Conservation (phyloP, 805 yeast genomes). For the Kuraishia cidri region DNA sequence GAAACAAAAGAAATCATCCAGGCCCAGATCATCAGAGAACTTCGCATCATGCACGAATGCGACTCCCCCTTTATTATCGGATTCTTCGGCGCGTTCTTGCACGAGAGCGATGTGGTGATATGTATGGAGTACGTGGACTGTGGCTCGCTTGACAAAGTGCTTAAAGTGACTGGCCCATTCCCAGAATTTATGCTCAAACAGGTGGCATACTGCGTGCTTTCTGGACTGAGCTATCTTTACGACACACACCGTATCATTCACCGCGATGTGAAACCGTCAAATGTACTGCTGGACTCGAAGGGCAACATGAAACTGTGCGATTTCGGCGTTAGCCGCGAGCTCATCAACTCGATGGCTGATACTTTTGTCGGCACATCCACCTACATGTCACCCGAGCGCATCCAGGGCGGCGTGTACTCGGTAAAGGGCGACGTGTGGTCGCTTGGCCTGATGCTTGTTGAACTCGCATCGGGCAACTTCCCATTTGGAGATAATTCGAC, state of each 20-base stretch:
- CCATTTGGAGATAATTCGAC: conserved; percentile 47
- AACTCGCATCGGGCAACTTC: conserved; percentile 76
- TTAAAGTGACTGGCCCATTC: conserved; percentile 50
- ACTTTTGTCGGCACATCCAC: conserved; percentile 98
- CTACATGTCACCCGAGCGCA: conserved; percentile 96
- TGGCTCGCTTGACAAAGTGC: conserved; percentile 80
- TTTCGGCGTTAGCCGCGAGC: conserved; percentile 91
- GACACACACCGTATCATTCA: conserved; percentile 83
- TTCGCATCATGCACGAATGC: conserved; percentile 87
- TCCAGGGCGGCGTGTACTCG: conserved; percentile 89
- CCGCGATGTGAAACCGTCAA: conserved; percentile 93
- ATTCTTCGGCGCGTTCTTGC: conserved; percentile 84
- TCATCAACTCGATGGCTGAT: conserved; percentile 90
- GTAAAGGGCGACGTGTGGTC: conserved; percentile 99
- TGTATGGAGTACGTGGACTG: conserved; percentile 97
- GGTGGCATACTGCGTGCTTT: conserved; percentile 66
- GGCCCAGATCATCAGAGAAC: conserved; percentile 79
- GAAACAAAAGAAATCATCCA: conserved; percentile 75
- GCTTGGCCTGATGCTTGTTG: conserved; percentile 81
- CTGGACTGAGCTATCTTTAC: conserved; percentile 78
- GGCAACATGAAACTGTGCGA: conserved; percentile 93
- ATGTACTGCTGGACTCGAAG: conserved; percentile 75
- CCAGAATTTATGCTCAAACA: conserved; percentile 65
- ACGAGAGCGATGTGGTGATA: conserved; percentile 69
- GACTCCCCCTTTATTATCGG: conserved; percentile 76